These are phyloP conservation scores for Malus fusca DNA, from an alignment of 306 rosid species.

Conservation along the genomic window DNA sequence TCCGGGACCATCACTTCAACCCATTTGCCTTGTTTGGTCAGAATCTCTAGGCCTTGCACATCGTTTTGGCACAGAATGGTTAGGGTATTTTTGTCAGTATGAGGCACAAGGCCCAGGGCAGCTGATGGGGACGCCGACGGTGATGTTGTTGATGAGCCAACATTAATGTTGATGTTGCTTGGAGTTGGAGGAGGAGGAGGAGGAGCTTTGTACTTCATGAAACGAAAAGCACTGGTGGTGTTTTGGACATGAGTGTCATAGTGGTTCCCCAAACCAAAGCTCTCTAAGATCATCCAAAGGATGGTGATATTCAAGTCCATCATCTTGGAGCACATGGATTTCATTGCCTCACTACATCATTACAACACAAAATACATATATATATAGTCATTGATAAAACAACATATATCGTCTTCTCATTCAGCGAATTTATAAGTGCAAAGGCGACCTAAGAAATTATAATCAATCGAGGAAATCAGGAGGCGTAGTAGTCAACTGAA, in stretches of 20 bases:
- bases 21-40: slow-evolving; percentile 43
- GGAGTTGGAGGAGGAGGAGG: background rate
- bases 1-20: slow-evolving; percentile 18
- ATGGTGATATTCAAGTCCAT: slow-evolving; percentile 13
- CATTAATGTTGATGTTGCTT: slow-evolving; percentile 1
- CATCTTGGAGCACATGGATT: slow-evolving; percentile 25
- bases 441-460: background rate
- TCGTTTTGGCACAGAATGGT: slow-evolving; percentile 39
- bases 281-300: slow-evolving; percentile 33
- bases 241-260: slow-evolving; percentile 18
- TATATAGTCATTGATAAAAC: background rate
- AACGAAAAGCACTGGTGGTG: slow-evolving; percentile 8
- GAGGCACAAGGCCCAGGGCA: slow-evolving; percentile 23
- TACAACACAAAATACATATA: background rate
- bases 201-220: slow-evolving; percentile 38
- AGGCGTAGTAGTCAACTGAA: background rate
- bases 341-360: slow-evolving; percentile 25
- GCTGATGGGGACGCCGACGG: background rate
- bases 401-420: background rate
- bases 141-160: background rate
- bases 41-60: slow-evolving; percentile 44
- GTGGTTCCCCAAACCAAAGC: slow-evolving; percentile 27
- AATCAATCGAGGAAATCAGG: background rate
- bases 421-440: background rate
- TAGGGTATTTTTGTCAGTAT: slow-evolving; percentile 34